Evolutionary conservation across 257 asterid species (phyloP), one percentile per base, ranked within the genome.

Genomic region (Penstemon barbatus): DNA sequence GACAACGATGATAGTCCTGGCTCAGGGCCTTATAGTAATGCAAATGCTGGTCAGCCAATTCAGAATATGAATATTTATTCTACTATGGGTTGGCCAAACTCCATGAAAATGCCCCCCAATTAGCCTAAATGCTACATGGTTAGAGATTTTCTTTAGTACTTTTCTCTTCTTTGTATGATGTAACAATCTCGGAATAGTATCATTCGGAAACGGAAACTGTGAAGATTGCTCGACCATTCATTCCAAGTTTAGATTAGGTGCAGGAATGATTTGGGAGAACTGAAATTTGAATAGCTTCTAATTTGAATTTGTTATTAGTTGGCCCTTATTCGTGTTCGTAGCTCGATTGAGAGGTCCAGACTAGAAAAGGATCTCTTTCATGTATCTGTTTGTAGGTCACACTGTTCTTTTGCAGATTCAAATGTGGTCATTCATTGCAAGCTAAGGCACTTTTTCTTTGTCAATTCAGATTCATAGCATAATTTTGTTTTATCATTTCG

Each of bases 81-180:
- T 10, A 83, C 59, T 61, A 80, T 80, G 81, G 90, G 85, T 41
- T 89, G 96, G 96, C 79, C 85, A 55, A 85, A 82, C 78, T 68
- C 90, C 49, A 52, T 75, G 2, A 86, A 85, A 75, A 86, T 85
- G 85, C 82, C 59, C 61, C 82, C 84, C 19, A 73, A 79, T 72
- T 78, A 71, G 80, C 68, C 45, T 1, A 25, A 25, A 25, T 25
- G 33, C 33, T 25, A 25, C 73, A n/a, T 11, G 10, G 55, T 19
- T 58, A 58, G 69, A 65, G 68, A 10, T 58, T 36, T 62, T 68
- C 18, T 7, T 8, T 46, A 51, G 73, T 25, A 25, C 33, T 18
- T 46, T 36, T 37, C 4, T 0, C 25, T 56, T 55, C 6, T 0
- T 25, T 25, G 33, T 25, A 25, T 25, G 33, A 25, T 25, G 33